Conservation (phyloP, 208 protist species). For the Wallacemonas sp. region DNA sequence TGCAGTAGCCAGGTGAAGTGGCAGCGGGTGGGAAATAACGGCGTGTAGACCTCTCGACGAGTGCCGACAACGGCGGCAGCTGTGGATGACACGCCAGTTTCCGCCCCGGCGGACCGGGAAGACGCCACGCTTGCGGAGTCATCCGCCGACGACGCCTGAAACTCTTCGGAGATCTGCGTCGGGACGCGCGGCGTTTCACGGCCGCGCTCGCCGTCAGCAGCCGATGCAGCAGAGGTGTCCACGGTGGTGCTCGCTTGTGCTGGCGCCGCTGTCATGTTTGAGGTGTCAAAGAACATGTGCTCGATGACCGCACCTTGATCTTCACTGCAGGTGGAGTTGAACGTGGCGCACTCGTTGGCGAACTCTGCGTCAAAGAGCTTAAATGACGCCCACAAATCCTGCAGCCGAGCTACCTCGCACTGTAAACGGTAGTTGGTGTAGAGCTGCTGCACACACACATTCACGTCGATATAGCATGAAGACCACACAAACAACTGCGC, state of each 20-base stretch:
- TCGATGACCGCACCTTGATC: slow-evolving; percentile 25
- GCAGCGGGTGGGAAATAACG: slow-evolving; percentile 36
- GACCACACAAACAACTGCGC: slow-evolving; percentile 67
- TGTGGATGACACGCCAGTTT: neutral
- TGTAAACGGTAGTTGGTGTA: slow-evolving; percentile 34
- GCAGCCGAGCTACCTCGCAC: slow-evolving; percentile 43
- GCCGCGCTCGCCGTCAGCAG: too few relatives aligned
- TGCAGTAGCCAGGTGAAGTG: slow-evolving; percentile 70
- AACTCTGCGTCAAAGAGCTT: slow-evolving; percentile 32
- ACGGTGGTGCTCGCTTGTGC: too few relatives aligned
- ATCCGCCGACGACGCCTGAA: neutral
- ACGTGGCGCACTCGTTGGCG: slow-evolving; percentile 19
- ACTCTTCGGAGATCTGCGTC: neutral
- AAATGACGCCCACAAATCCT: slow-evolving; percentile 43
- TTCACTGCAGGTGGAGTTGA: slow-evolving; percentile 24
- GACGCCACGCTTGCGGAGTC: neutral
- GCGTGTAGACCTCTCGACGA: slow-evolving; percentile 1
- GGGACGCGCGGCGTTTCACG: neutral
- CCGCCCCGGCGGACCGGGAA: neutral
- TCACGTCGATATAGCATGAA: slow-evolving; percentile 51
- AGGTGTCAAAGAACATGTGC: slow-evolving; percentile 16
- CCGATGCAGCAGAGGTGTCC: too few relatives aligned
- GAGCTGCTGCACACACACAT: slow-evolving; percentile 47
- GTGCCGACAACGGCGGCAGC: neutral
- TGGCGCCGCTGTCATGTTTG: neutral